A percentile compares a stretch with the other conserved stretches of the same genome.
phyloP scores from a whole-genome alignment of 169 alveolate genomes.

The Plasmodium cynomolgi region DNA sequence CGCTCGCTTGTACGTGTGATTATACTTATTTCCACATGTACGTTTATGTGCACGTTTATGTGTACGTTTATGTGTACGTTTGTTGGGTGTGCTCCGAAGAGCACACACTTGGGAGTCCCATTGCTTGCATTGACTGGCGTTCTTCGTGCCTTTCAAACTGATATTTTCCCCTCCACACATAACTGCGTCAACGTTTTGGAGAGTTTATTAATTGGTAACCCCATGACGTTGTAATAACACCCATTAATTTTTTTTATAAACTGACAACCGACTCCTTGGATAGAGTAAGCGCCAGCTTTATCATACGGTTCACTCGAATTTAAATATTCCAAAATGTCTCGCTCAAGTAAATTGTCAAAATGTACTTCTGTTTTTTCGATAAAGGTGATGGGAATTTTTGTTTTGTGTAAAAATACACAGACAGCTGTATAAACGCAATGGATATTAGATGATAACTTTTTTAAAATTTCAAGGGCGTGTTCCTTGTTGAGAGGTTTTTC shows the following conservation, averaged over 20 bases:
- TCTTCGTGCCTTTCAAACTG: background rate
- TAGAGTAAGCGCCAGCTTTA: slow-evolving; percentile 80
- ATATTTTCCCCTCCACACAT: slow-evolving; percentile 9
- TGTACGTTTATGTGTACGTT: no score
- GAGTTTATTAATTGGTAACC: slow-evolving; percentile 79
- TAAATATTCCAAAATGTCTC: slow-evolving; percentile 78
- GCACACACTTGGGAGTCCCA: background rate
- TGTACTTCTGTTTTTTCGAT: slow-evolving; percentile 74
- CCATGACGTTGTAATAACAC: slow-evolving; percentile 80
- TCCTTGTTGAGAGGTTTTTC: slow-evolving; percentile 82
- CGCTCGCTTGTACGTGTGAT: background rate
- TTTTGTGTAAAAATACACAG: slow-evolving; percentile 74
- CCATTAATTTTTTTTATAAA: slow-evolving; percentile 81
- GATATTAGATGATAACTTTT: slow-evolving; percentile 39
- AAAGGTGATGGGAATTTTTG: slow-evolving; percentile 67
- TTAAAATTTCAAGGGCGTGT: slow-evolving; percentile 79
- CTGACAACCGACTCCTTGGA: slow-evolving; percentile 80
- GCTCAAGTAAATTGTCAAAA: slow-evolving; percentile 77
- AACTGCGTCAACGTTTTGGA: slow-evolving; percentile 60
- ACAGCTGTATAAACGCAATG: slow-evolving; percentile 83
- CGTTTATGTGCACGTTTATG: no score
- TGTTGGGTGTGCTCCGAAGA: background rate
- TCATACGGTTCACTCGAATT: slow-evolving; percentile 71
- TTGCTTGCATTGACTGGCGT: background rate
- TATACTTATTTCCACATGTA: background rate